Evolutionary conservation across 164 flowering plant genomes (phyloP).

Genomic region (Stephania cephalantha): DNA sequence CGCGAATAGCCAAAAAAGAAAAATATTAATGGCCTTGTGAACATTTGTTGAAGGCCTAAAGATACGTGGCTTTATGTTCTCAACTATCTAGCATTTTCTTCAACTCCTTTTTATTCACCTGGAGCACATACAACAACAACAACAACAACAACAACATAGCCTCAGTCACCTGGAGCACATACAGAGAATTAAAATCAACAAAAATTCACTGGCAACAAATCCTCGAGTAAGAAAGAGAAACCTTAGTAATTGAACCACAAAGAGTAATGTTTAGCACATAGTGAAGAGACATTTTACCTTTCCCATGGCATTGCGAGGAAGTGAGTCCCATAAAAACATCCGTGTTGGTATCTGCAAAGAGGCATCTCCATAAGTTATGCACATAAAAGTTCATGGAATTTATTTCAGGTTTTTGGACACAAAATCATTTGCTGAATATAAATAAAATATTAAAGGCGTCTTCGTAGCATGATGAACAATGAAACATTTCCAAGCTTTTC

Average conservation of each 20-base stretch:
- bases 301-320: conserved; percentile 97
- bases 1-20: no score
- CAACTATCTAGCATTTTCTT: conserved; percentile 20
- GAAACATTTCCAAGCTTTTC: background rate
- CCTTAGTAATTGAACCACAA: background rate
- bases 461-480: no score
- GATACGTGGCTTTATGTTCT: background rate
- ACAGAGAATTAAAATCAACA: background rate
- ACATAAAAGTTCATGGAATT: background rate
- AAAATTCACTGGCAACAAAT: background rate
- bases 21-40: background rate
- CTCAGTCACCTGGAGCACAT: conserved; percentile 52
- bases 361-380: background rate
- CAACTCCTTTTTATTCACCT: conserved; percentile 64
- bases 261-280: background rate
- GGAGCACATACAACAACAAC: conserved; percentile 18
- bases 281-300: conserved; percentile 44
- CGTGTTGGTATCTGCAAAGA: conserved; percentile 67
- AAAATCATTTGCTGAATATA: no score
- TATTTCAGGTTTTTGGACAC: no score
- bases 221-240: background rate
- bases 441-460: no score
- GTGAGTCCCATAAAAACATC: conserved; percentile 65
- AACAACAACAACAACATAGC: no score
- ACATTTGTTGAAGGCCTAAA: background rate